Conservation (phyloP, 1,284 basidiomycete genomes). For the Ustilago cynodontis region DNA sequence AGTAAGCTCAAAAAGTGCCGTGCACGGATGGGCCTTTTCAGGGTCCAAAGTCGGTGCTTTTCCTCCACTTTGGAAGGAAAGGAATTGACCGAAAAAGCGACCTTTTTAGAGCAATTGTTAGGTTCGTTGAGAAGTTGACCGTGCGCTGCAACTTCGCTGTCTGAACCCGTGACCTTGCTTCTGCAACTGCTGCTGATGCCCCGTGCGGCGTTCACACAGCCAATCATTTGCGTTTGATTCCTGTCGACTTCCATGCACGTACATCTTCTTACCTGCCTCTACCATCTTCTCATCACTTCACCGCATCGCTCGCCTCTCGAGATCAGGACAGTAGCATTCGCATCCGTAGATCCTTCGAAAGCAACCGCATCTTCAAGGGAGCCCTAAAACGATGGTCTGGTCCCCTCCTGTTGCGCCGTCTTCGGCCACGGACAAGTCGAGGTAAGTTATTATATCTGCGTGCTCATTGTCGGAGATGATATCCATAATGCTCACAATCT, state of each 20-base stretch:
- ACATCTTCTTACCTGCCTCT: not conserved
- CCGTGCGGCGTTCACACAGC: conserved; percentile 3
- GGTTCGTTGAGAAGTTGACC: not conserved
- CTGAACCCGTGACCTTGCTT: not conserved
- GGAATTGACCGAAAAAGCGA: not conserved
- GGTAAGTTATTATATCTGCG: conserved; percentile 13
- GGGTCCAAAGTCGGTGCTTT: not conserved
- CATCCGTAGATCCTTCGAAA: not conserved
- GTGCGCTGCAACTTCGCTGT: not conserved
- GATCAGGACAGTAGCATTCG: not conserved
- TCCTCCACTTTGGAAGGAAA: not conserved
- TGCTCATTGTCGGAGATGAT: no score
- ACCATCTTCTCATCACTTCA: not conserved
- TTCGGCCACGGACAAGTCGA: conserved; percentile 54
- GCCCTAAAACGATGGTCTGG: conserved; percentile 33
- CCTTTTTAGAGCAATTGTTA: not conserved
- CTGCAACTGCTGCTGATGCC: not conserved
- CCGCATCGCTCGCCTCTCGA: not conserved
- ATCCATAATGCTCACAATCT: not conserved
- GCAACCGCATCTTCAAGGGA: not conserved
- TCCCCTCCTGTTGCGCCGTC: conserved; percentile 42
- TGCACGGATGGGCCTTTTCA: conserved; percentile 3
- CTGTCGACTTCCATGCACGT: not conserved
- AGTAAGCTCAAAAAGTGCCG: not conserved
- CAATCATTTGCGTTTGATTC: conserved; percentile 17